Conservation (phyloP, 108 stramenopile genomes). For the Nannochloropsis gaditana region DNA sequence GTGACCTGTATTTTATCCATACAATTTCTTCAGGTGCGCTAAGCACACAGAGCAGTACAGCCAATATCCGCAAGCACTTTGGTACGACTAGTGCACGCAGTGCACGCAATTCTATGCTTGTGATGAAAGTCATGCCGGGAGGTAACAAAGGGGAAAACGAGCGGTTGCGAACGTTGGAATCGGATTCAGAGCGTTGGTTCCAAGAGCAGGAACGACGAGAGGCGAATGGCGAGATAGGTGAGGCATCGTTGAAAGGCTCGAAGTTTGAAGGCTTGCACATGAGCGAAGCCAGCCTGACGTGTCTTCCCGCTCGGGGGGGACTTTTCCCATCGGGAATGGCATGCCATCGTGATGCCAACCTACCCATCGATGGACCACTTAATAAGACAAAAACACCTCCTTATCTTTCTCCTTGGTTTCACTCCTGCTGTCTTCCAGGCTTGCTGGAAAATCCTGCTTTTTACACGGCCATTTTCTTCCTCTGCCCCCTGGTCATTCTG, state of each 20-base stretch:
- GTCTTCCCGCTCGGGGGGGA: no score
- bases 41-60: no score
- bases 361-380: no score
- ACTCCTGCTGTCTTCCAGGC: background rate
- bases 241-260: background rate
- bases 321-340: no score
- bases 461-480: background rate
- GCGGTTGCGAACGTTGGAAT: slow-evolving; percentile 9
- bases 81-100: background rate
- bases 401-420: background rate
- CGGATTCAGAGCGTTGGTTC: background rate
- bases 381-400: background rate
- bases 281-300: no score
- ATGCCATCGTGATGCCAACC: no score
- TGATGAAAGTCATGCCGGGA: background rate
- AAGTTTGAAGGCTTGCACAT: no score
- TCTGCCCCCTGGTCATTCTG: background rate
- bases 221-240: background rate
- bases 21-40: no score
- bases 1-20: no score
- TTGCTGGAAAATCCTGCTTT: background rate
- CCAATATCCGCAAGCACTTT: no score
- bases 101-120: background rate
- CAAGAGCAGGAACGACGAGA: slow-evolving; percentile 17
- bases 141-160: background rate